Evolutionary conservation across 345 rosid species (phyloP), one percentile per base, ranked within the genome.

Genomic region (Linum usitatissimum): DNA sequence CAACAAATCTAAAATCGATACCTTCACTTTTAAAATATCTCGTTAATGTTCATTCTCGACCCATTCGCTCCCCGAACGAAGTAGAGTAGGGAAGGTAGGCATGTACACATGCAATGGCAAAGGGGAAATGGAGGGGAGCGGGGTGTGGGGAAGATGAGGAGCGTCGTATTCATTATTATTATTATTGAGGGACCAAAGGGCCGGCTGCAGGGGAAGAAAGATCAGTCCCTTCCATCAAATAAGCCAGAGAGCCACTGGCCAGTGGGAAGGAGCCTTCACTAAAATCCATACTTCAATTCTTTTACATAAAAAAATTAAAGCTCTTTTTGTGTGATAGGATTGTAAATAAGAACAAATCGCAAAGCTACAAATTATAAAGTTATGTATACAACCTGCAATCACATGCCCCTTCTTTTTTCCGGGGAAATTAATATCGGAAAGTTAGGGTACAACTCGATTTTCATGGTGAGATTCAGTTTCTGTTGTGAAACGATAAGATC

Each of bases 341-440:
- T 67, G 18, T 64, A 53, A 67, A 57, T 62, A 45, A 63, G 63
- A 73, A 78, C 84, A 77, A 78, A 68, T 53, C 67, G 75, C 76
- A 80, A 83, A 70, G 76, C 74, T 80, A 76, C 93, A 81, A 82
- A 76, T 18, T 10, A 45, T 6, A 45, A 45, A 14, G 15, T 9
- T 45, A 15, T 15, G 10, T 10, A 10, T 15, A 45, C 3, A 30
- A 58, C 59, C 69, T 80, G 62, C 85, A 70, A 74, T 80, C 85
- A 83, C 79, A 69, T 80, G 80, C 71, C 31, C 9, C 60, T 61
- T 61, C n/a, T n/a, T 51, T 59, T 19, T 60, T 18, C 18, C 13
- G 20, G 5, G 28, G 23, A 36, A 21, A n/a, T 21, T n/a, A 17
- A 21, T 23, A 23, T 23, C 28, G 28, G 28, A 23, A 23, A 23